Evolutionary conservation across 2,329 filamentous ascomycete species (phyloP), one percentile per base, ranked within the genome.

Genomic region (Aspergillus sp.): DNA sequence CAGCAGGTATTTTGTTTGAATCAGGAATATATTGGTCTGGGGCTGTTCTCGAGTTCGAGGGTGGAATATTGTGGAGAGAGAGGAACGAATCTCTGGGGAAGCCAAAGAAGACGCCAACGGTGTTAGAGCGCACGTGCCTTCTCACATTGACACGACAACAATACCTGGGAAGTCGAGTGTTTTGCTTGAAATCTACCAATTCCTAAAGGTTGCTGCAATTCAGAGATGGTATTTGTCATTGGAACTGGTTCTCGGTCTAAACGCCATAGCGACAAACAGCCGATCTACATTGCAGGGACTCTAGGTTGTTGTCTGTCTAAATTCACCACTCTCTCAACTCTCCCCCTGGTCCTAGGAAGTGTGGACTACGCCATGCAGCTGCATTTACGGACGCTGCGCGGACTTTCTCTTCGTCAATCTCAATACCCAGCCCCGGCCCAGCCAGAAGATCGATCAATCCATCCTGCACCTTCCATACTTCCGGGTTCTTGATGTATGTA

Each of bases 331-430:
- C 60, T 35, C 60, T 44, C 37, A 55, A 52, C 9, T 56, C 55
- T 9, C 60, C 55, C 23, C 53, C 58, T 3, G 58, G 58, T 6
- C 60, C 60, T 44, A 54, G 43, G 31, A 62, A 62, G n/a, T 45
- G 50, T 31, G 40, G 58, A 39, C 33, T 59, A 14, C 35, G 75
- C 89, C 90, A 92, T 1, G 88, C 81, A 60, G 81, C 78, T 0
- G 86, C 82, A 52, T 82, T 81, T 58, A 79, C 77, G 0, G 85
- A 82, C 39, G 87, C 75, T 60, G 79, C 79, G 37, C 87, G 78
- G 7, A 92, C 82, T 69, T 83, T 76, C 23, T 85, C 86, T 72
- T 92, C 89, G 64, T 93, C 85, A 47, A 89, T 77, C 57, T 91
- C 86, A 61, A 91, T 89, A 0, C 89, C 88, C 52, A 91, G 66